phyloP scores from a whole-genome alignment of 495 filamentous ascomycete genomes.

The Pseudotulostoma volvatum region DNA sequence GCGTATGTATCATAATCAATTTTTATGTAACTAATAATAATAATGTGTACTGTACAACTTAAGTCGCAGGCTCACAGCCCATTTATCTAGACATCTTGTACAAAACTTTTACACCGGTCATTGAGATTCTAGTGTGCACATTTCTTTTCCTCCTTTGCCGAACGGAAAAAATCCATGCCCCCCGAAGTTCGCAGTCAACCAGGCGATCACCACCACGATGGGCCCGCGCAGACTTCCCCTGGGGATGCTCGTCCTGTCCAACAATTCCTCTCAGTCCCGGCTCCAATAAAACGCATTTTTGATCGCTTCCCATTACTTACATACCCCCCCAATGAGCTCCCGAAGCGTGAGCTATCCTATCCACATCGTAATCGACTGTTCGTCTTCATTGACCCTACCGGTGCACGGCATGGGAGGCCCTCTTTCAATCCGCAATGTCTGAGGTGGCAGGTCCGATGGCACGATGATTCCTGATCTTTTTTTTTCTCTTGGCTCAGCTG shows the following conservation, averaged over 20 bases:
- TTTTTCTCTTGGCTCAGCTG: neutral
- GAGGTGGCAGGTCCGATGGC: slow-evolving; percentile 76
- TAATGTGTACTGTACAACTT: no score
- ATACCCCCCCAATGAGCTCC: slow-evolving; percentile 65
- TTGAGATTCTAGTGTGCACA: no score
- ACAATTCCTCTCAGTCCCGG: slow-evolving; percentile 49
- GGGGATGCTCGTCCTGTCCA: neutral
- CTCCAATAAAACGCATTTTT: slow-evolving; percentile 66
- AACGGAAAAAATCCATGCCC: no score
- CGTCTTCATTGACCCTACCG: slow-evolving; percentile 54
- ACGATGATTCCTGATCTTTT: neutral
- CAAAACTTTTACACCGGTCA: no score
- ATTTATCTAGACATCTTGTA: no score
- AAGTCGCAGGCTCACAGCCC: no score
- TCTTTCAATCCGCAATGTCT: slow-evolving; percentile 89
- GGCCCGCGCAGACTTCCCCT: neutral
- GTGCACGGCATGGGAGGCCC: slow-evolving; percentile 44
- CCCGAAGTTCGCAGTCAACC: no score
- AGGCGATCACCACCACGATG: slow-evolving; percentile 3
- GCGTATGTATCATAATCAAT: no score
- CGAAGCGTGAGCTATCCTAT: slow-evolving; percentile 38
- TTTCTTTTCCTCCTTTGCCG: no score
- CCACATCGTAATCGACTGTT: slow-evolving; percentile 47
- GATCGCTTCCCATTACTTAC: slow-evolving; percentile 62
- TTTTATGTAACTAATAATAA: no score